These are phyloP conservation scores for Vitis hybrid DNA, from an alignment of 177 flowering plant species.

Conservation along the genomic window DNA sequence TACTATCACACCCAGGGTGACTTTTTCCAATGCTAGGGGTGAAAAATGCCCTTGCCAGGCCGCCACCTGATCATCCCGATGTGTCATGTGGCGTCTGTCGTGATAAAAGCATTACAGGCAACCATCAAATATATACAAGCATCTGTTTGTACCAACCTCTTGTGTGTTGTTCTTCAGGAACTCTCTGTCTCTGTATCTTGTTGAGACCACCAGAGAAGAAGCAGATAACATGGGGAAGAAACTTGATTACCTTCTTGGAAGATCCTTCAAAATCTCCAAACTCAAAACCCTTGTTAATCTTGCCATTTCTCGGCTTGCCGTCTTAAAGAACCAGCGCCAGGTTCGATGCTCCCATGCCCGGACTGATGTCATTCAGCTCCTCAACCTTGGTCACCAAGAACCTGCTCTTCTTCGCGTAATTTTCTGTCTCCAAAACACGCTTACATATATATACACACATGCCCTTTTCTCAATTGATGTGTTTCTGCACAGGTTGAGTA, in stretches of 20 bases:
- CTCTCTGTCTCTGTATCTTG: not conserved
- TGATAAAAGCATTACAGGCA: too few relatives aligned
- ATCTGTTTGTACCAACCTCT: too few relatives aligned
- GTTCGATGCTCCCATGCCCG: constrained; percentile 46
- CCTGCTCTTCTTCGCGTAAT: constrained; percentile 73
- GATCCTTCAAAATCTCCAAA: constrained; percentile 49
- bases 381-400: constrained; percentile 53
- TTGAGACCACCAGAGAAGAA: not conserved
- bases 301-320: constrained; percentile 53
- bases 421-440: not conserved
- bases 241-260: constrained; percentile 57
- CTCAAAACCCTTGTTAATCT: constrained; percentile 45
- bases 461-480: not conserved
- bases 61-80: too few relatives aligned
- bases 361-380: constrained; percentile 61
- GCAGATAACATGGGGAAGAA: constrained; percentile 41
- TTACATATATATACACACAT: too few relatives aligned
- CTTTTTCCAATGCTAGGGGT: too few relatives aligned
- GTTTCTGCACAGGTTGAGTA: constrained; percentile 55
- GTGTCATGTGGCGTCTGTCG: too few relatives aligned
- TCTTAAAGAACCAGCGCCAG: constrained; percentile 62
- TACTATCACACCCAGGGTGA: too few relatives aligned
- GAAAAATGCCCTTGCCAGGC: too few relatives aligned
- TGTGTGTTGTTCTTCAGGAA: too few relatives aligned
- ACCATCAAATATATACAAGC: too few relatives aligned